These are phyloP conservation scores for Marasmius sp. DNA, from an alignment of 1,284 basidiomycete genomes.

Conservation along the genomic window DNA sequence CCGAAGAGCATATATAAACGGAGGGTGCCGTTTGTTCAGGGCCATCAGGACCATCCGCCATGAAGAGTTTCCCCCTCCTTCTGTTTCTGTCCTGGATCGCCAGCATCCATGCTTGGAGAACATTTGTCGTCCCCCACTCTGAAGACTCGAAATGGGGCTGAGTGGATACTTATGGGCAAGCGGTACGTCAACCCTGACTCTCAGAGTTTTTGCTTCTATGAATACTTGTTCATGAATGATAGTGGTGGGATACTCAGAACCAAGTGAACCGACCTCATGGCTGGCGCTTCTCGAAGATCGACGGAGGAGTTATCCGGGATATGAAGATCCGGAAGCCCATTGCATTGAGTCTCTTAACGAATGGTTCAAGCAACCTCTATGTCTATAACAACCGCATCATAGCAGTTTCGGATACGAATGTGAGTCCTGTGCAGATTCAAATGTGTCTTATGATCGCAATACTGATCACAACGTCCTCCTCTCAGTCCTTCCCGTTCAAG, in stretches of 20 bases:
- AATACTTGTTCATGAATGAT: not conserved
- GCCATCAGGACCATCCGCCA: not conserved
- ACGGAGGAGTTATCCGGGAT: conserved; percentile 51
- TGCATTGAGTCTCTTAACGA: conserved; percentile 57
- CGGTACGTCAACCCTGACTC: conserved; percentile 33
- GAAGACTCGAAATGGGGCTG: conserved; percentile 58
- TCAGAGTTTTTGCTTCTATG: no score
- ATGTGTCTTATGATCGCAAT: not conserved
- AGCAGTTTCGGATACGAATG: conserved; percentile 44
- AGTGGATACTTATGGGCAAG: conserved; percentile 61
- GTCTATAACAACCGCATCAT: conserved; percentile 54
- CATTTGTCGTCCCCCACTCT: conserved; percentile 50
- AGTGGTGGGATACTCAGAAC: conserved; percentile 63
- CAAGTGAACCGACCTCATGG: conserved; percentile 58
- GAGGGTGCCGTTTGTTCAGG: no score
- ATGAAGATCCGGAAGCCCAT: conserved; percentile 65
- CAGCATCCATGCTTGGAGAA: conserved; percentile 39
- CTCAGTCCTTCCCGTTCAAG: conserved; percentile 66
- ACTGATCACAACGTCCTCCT: not conserved
- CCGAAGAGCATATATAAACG: no score
- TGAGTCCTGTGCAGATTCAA: conserved; percentile 12
- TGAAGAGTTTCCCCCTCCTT: not conserved
- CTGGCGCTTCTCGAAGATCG: conserved; percentile 51
- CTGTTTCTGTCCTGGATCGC: not conserved
- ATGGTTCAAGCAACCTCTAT: conserved; percentile 48